A percentile compares a stretch with the other conserved stretches of the same genome.
These are phyloP conservation scores for Saturnispora diversa DNA, from an alignment of 805 yeast genomes.

Conservation along the genomic window DNA sequence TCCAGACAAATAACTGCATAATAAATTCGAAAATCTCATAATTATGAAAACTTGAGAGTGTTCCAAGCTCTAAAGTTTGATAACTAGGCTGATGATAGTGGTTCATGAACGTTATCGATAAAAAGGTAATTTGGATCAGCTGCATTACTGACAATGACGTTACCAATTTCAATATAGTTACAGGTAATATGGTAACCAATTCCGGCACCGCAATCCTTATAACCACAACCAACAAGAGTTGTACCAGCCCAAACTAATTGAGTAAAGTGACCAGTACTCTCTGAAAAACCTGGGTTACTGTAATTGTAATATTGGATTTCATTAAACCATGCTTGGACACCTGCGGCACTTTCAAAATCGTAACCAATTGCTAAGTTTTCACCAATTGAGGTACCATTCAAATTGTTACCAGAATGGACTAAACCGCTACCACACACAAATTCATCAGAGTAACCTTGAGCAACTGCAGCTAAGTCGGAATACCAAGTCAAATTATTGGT, in stretches of 20 bases:
- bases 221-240: slow-evolving; percentile 63
- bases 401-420: slow-evolving; percentile 53
- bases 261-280: slow-evolving; percentile 69
- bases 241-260: slow-evolving; percentile 68
- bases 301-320: slow-evolving; percentile 50
- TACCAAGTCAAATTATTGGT: slow-evolving; percentile 52
- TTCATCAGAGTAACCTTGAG: slow-evolving; percentile 46
- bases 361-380: slow-evolving; percentile 79
- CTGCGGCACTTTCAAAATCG: slow-evolving; percentile 37
- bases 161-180: slow-evolving; percentile 71
- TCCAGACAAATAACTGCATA: slow-evolving; percentile 8
- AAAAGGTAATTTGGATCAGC: slow-evolving; percentile 17
- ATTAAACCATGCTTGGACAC: slow-evolving; percentile 69
- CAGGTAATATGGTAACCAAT: slow-evolving; percentile 56
- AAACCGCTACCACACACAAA: slow-evolving; percentile 52
- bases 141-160: slow-evolving; percentile 23
- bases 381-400: slow-evolving; percentile 42
- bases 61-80: slow-evolving; percentile 4
- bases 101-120: slow-evolving; percentile 30
- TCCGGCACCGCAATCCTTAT: slow-evolving; percentile 44
- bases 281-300: slow-evolving; percentile 39
- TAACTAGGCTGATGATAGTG: neutral
- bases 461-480: slow-evolving; percentile 41
- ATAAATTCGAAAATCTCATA: no score
- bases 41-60: no score